Evolutionary conservation across 352 stramenopile genomes (phyloP).

Genomic region (Globisporangium paroecandrum): DNA sequence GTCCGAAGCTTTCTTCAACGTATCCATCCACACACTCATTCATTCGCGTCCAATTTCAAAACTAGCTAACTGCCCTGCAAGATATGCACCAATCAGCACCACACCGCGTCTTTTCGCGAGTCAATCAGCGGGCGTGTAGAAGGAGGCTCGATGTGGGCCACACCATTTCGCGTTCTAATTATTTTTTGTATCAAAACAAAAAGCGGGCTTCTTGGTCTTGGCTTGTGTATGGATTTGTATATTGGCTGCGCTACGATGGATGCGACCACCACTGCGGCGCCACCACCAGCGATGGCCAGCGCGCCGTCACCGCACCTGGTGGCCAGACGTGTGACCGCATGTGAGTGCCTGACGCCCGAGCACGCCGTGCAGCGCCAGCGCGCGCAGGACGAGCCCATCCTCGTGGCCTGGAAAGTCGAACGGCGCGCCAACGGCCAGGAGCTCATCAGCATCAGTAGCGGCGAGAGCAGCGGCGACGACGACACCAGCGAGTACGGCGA

Average conservation of each 20-base stretch:
- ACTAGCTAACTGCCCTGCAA: not conserved
- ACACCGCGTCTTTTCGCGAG: not conserved
- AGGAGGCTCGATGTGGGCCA: not conserved
- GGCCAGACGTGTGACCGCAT: constrained; percentile 11
- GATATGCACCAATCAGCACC: constrained; percentile 9
- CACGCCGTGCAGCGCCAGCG: constrained; percentile 68
- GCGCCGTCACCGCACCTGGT: not conserved
- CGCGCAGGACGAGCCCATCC: constrained; percentile 74
- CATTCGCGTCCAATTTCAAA: not conserved
- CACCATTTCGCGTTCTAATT: not conserved
- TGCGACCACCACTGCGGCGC: not conserved
- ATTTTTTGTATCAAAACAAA: not conserved
- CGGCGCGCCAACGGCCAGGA: constrained; percentile 47
- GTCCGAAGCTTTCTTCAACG: constrained; percentile 7
- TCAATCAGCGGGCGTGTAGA: not conserved
- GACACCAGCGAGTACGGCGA: constrained; percentile 8
- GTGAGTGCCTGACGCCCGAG: constrained; percentile 26
- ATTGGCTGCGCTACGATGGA: constrained; percentile 12
- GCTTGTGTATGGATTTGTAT: constrained; percentile 9
- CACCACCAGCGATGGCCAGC: not conserved
- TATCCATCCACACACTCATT: constrained; percentile 1
- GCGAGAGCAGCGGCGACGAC: constrained; percentile 29
- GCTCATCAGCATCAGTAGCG: constrained; percentile 53
- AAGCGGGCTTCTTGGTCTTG: not conserved
- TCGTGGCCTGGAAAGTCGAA: constrained; percentile 67